Percentiles rank a stretch among this genome's conserved stretches.
These are phyloP conservation scores for Aureoboletus auriporus DNA, from an alignment of 768 basidiomycete species.

Conservation along the genomic window DNA sequence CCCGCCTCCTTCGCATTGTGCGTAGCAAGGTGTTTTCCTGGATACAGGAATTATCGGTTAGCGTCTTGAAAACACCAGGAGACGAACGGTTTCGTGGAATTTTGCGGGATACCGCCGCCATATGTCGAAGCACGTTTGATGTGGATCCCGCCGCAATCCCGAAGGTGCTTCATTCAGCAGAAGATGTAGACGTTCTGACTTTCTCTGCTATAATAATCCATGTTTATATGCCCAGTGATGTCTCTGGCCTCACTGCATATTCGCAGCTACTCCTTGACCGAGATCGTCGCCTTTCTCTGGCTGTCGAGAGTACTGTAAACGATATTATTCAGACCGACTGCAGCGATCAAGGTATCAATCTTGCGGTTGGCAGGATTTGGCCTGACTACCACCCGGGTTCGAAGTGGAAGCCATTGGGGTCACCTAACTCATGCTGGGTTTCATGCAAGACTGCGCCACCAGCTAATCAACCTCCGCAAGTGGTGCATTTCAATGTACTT, in stretches of 20 bases:
- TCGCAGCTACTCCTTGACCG: slow-evolving; percentile 26
- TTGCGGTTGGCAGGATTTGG: slow-evolving; percentile 31
- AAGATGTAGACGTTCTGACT: slow-evolving; percentile 28
- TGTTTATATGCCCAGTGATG: slow-evolving; percentile 24
- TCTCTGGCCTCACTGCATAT: neutral
- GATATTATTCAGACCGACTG: slow-evolving; percentile 3
- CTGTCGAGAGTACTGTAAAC: slow-evolving; percentile 19
- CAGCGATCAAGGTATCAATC: slow-evolving; percentile 24
- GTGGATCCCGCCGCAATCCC: neutral
- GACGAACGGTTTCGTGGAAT: slow-evolving; percentile 3
- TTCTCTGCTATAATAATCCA: slow-evolving; percentile 31
- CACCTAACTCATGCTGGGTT: slow-evolving; percentile 29
- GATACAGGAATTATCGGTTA: slow-evolving; percentile 29
- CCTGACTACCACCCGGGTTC: slow-evolving; percentile 22
- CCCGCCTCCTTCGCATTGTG: slow-evolving; percentile 25
- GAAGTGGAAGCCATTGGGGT: slow-evolving; percentile 18
- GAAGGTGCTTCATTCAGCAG: slow-evolving; percentile 16
- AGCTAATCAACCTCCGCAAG: slow-evolving; percentile 16
- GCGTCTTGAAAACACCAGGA: slow-evolving; percentile 8
- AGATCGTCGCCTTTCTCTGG: slow-evolving; percentile 31
- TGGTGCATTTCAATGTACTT: slow-evolving; percentile 39
- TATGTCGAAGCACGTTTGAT: slow-evolving; percentile 30
- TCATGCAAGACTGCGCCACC: slow-evolving; percentile 15
- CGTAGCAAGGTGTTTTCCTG: slow-evolving; percentile 33
- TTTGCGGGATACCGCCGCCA: slow-evolving; percentile 15